These are phyloP conservation scores for Verticillium alfalfae DNA, from an alignment of 2,329 filamentous ascomycete species.

Conservation along the genomic window DNA sequence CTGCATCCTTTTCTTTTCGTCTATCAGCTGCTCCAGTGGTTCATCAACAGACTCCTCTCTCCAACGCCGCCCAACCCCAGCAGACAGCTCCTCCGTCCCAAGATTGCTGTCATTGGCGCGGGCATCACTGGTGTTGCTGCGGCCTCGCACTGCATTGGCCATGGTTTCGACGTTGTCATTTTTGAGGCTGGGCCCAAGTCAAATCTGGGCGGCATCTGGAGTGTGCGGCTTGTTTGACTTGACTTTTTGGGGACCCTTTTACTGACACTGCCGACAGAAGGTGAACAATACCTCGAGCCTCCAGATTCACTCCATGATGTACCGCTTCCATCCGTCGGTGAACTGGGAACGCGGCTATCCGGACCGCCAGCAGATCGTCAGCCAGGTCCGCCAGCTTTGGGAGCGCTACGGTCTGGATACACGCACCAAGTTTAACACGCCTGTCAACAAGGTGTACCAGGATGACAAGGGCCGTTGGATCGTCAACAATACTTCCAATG, in stretches of 20 bases:
- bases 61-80: slow-evolving; percentile 61
- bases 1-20: slow-evolving; percentile 54
- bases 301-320: slow-evolving; percentile 84
- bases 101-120: slow-evolving; percentile 64
- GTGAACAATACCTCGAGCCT: slow-evolving; percentile 79
- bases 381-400: slow-evolving; percentile 68
- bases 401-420: slow-evolving; percentile 65
- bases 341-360: slow-evolving; percentile 74
- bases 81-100: slow-evolving; percentile 53
- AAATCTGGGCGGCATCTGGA: slow-evolving; percentile 75
- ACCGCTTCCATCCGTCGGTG: slow-evolving; percentile 78
- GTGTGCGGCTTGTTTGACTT: slow-evolving; percentile 38
- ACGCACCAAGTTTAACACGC: slow-evolving; percentile 66
- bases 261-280: slow-evolving; percentile 36
- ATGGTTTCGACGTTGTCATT: slow-evolving; percentile 76
- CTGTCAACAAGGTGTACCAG: slow-evolving; percentile 64
- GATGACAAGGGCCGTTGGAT: slow-evolving; percentile 68
- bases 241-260: neutral
- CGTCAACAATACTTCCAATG: slow-evolving; percentile 65
- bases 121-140: slow-evolving; percentile 72
- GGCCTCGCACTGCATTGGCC: slow-evolving; percentile 76
- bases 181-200: slow-evolving; percentile 68
- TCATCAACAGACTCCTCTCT: slow-evolving; percentile 60
- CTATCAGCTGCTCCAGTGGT: slow-evolving; percentile 60
- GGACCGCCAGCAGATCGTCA: slow-evolving; percentile 67